These are phyloP conservation scores for Xylaria intraflava DNA, from an alignment of 495 filamentous ascomycete species.

Conservation along the genomic window DNA sequence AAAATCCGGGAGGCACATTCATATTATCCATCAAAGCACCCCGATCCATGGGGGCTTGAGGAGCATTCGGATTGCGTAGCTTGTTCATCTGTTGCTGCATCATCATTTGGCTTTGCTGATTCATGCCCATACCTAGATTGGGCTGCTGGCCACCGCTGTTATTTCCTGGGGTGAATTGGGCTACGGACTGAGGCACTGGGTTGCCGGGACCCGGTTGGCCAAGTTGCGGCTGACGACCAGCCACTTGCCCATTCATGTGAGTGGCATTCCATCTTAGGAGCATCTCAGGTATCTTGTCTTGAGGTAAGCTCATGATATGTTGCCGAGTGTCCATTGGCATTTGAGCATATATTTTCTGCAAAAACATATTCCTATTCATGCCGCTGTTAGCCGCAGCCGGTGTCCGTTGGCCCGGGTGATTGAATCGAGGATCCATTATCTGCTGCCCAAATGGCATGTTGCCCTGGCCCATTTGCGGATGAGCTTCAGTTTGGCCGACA, in stretches of 20 bases:
- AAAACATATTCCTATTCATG: conserved; percentile 27
- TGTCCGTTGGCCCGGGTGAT: conserved; percentile 31
- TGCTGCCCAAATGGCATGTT: conserved; percentile 31
- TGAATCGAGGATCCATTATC: conserved; percentile 38
- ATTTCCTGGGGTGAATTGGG: conserved; percentile 23
- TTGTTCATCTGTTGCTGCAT: conserved; percentile 30
- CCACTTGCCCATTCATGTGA: conserved; percentile 13
- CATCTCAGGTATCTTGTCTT: conserved; percentile 37
- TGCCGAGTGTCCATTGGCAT: conserved; percentile 29
- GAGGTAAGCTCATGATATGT: conserved; percentile 25
- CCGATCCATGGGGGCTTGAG: conserved; percentile 10
- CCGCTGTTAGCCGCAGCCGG: conserved; percentile 20
- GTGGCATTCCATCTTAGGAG: conserved; percentile 32
- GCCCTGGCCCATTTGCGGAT: conserved; percentile 27
- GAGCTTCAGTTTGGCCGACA: conserved; percentile 29
- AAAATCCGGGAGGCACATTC: conserved; percentile 25
- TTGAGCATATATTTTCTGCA: conserved; percentile 28
- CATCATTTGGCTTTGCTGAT: conserved; percentile 28
- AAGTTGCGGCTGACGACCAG: conserved; percentile 28
- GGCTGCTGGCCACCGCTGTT: conserved; percentile 21
- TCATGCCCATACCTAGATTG: conserved; percentile 27
- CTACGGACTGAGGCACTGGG: conserved; percentile 25
- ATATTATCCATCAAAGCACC: conserved; percentile 33
- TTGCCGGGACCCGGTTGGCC: conserved; percentile 30
- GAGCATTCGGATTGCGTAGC: conserved; percentile 19